Conservation (phyloP, 1,284 basidiomycete genomes). For the Ustanciosporium gigantosporum region DNA sequence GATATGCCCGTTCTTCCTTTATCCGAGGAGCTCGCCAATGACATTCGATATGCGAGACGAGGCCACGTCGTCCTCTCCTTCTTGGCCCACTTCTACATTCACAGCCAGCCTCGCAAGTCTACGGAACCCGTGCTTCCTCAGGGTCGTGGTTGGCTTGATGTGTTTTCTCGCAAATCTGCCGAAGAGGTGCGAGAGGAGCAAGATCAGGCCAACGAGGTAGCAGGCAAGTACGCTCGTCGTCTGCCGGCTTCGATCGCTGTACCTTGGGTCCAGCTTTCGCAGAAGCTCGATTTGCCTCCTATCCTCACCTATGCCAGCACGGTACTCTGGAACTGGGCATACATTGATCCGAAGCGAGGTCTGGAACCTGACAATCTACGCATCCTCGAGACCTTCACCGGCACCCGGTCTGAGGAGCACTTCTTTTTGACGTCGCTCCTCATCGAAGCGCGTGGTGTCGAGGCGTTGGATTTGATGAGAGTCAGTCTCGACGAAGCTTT, state of each 20-base stretch:
- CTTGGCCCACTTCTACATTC: constrained; percentile 85
- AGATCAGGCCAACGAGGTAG: constrained; percentile 29
- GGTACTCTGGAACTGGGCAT: constrained; percentile 87
- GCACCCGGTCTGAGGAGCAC: constrained; percentile 79
- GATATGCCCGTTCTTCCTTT: constrained; percentile 49
- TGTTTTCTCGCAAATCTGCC: constrained; percentile 20
- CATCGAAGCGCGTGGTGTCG: constrained; percentile 88
- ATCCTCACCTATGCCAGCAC: constrained; percentile 90
- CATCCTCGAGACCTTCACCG: constrained; percentile 76
- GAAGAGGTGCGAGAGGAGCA: constrained; percentile 28
- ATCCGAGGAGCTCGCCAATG: constrained; percentile 29
- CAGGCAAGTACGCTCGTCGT: constrained; percentile 60
- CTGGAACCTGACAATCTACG: constrained; percentile 47
- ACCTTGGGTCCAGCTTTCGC: constrained; percentile 71
- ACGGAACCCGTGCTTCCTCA: not conserved
- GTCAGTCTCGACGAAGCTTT: constrained; percentile 88
- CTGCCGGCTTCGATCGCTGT: constrained; percentile 77
- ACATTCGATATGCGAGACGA: constrained; percentile 65
- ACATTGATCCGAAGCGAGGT: constrained; percentile 52
- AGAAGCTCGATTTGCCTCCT: constrained; percentile 80
- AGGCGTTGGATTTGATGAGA: constrained; percentile 83
- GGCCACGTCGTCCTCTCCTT: constrained; percentile 83
- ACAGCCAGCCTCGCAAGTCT: constrained; percentile 66
- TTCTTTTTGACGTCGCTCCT: constrained; percentile 86
- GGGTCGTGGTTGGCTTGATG: constrained; percentile 20